Evolutionary conservation across 2,329 filamentous ascomycete species (phyloP), one percentile per base, ranked within the genome.

Genomic region (Xylariaceae sp.): DNA sequence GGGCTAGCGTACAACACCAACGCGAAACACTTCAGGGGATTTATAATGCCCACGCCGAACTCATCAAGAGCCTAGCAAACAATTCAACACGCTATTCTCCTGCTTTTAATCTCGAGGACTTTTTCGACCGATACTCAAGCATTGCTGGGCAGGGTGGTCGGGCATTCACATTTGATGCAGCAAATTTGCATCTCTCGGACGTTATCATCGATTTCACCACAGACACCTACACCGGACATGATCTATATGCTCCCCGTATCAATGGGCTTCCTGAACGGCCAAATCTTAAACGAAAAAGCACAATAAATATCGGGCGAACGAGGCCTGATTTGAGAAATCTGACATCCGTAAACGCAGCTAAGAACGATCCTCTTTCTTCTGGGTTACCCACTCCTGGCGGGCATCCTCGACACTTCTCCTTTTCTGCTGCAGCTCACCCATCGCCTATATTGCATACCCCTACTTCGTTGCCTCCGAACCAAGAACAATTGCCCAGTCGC

Each of bases 91-190:
- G 89, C 9, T 91, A 91, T 63, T 87, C 87, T 0, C 88, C 90
- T 0, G 89, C 90, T 1, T 93, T 95, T 67, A 90, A 95, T 59
- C 82, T 93, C 14, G 91, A 95, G 61, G 90, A 95, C 68, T 96
- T 96, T 72, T 93, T 95, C 65, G 90, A 95, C 65, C 82, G 91
- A 23, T 96, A 96, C 57, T 74, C 77, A 0, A 83, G 81, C 55
- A 78, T 86, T 44, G 77, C 79, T 1, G 79, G 81, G 0, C 76
- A 77, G 19, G 86, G 85, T 0, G 88, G 86, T 1, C 80, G 85
- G 54, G 78, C 81, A 0, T 83, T 80, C 61, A 77, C 73, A 4
- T 90, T 95, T 52, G 90, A 95, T 65, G 85, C 89, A 1, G 86
- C 89, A 1, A 89, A 92, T 67, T 78, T 93, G 40, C 88, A 83